Percentiles rank a stretch among this genome's conserved stretches.
phyloP scores from a whole-genome alignment of 78 protist genomes.

The Chrysochromulina parva region DNA sequence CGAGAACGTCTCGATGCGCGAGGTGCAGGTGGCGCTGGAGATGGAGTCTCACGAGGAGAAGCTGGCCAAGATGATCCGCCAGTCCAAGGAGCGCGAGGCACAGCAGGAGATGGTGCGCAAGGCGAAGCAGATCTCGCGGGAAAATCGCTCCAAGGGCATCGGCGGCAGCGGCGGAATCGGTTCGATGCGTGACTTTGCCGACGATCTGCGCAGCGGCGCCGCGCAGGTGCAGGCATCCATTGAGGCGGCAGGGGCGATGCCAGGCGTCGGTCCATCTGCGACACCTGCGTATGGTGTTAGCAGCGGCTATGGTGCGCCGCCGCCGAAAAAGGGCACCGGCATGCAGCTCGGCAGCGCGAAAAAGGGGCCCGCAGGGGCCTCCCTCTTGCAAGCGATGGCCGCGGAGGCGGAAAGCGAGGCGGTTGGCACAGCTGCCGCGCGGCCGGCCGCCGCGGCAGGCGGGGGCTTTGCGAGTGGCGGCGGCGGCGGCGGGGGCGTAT shows the following conservation, averaged over 20 bases:
- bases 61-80: slow-evolving; percentile 56
- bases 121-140: slow-evolving; percentile 40
- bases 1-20: slow-evolving; percentile 32
- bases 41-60: slow-evolving; percentile 92
- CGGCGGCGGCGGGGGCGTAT: not conserved
- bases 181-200: not conserved
- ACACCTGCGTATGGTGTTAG: too few relatives aligned
- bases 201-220: not conserved
- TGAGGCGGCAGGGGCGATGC: too few relatives aligned
- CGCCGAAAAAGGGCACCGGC: not conserved
- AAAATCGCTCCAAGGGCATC: not conserved
- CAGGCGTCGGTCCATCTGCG: too few relatives aligned
- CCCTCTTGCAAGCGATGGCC: not conserved
- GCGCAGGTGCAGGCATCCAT: too few relatives aligned
- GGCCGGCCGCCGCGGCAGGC: not conserved
- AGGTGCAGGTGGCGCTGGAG: slow-evolving; percentile 72
- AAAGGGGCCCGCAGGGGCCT: not conserved
- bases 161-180: not conserved
- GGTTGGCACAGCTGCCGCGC: too few relatives aligned
- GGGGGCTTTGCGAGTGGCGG: not conserved
- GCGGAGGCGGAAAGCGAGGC: not conserved
- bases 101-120: slow-evolving; percentile 54
- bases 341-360: slow-evolving; percentile 3
- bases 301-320: not conserved
- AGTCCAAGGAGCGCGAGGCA: slow-evolving; percentile 61